These are phyloP conservation scores for Rhodotorula sp. DNA, from an alignment of 1,284 basidiomycete species.

Conservation along the genomic window DNA sequence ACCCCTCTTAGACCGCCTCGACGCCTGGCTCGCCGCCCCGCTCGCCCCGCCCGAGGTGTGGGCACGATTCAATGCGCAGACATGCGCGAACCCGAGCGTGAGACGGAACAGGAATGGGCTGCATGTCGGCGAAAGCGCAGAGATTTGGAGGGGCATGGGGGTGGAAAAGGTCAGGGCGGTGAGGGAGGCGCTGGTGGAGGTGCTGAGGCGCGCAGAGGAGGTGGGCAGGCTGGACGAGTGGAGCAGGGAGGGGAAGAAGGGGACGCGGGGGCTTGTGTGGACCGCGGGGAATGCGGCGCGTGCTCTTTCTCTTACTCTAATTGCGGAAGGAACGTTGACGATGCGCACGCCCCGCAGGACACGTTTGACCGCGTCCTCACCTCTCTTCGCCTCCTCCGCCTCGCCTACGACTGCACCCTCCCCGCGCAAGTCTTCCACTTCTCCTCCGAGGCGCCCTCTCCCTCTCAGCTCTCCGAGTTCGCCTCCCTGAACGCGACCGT, in stretches of 20 bases:
- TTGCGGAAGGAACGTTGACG: accelerated
- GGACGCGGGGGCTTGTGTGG: conserved; percentile 53
- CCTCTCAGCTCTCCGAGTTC: conserved; percentile 50
- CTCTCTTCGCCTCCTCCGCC: conserved; percentile 52
- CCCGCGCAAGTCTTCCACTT: conserved; percentile 56
- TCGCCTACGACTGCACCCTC: conserved; percentile 48
- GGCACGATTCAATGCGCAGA: conserved; percentile 39
- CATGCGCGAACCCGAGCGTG: conserved; percentile 35
- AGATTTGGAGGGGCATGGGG: conserved; percentile 11
- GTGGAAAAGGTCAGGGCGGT: conserved; percentile 4
- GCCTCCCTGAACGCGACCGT: conserved; percentile 51
- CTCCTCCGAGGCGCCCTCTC: conserved; percentile 51
- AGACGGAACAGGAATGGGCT: conserved; percentile 9
- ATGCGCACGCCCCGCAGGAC: conserved; percentile 42
- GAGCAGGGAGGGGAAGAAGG: background rate
- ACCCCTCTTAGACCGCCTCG: conserved; percentile 51
- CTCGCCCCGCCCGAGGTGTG: conserved; percentile 33
- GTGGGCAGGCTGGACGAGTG: background rate
- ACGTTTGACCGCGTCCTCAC: conserved; percentile 54
- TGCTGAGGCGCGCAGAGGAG: background rate
- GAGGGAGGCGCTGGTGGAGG: conserved; percentile 13
- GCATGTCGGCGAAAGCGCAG: background rate
- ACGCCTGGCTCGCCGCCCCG: conserved; percentile 53
- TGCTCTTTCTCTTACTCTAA: background rate
- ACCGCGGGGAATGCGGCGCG: conserved; percentile 56